Conservation (phyloP, 257 asterid genomes). For the Solanum chaucha region DNA sequence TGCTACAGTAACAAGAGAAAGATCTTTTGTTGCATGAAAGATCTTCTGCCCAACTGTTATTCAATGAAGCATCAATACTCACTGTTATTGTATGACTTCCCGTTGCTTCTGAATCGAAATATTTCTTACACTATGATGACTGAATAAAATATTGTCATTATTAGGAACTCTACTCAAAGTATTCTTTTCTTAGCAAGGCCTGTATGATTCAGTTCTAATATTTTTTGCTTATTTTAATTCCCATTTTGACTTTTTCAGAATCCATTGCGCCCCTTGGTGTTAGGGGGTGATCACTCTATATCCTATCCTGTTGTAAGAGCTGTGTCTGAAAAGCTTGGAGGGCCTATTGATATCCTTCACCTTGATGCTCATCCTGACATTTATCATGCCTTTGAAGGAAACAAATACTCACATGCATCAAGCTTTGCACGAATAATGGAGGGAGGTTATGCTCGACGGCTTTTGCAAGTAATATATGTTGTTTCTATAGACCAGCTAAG, state of each 20-base stretch:
- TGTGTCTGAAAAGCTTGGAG: constrained; percentile 96
- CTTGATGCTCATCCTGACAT: constrained; percentile 99
- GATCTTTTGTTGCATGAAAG: not conserved
- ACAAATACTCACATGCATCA: constrained; percentile 94
- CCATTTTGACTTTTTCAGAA: constrained; percentile 24
- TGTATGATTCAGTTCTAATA: not conserved
- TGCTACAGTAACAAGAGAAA: not conserved
- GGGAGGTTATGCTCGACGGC: constrained; percentile 94
- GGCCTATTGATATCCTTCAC: constrained; percentile 94
- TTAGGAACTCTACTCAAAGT: not conserved
- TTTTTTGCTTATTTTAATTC: not conserved
- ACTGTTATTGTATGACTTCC: not conserved
- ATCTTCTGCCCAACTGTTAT: not conserved
- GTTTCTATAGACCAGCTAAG: not conserved
- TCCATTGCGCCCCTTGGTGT: constrained; percentile 86
- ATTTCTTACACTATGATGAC: not conserved
- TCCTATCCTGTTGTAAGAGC: constrained; percentile 95
- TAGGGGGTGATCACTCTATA: constrained; percentile 98
- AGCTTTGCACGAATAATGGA: constrained; percentile 97
- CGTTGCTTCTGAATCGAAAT: not conserved
- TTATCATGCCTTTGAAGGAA: constrained; percentile 86
- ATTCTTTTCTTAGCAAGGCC: not conserved
- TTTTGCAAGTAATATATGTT: constrained; percentile 56
- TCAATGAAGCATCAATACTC: not conserved
- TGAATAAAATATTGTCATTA: not conserved